Evolutionary conservation across 306 rosid genomes (phyloP), one percentile per base, ranked within the genome.

Genomic region (Boehmeria nivea): DNA sequence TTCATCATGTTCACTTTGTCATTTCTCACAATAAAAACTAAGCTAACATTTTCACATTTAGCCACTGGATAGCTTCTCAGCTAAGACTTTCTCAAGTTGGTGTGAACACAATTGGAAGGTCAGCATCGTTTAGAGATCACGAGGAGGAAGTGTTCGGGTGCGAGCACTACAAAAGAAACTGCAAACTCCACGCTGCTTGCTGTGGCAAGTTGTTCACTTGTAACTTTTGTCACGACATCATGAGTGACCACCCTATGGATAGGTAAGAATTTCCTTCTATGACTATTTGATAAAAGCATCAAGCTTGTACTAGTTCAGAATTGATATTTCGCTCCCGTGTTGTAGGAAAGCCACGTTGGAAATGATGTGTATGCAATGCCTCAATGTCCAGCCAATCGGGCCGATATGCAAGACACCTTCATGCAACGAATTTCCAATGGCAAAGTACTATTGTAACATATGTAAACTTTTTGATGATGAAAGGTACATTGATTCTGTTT

Each of bases 381-480:
- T 87, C 48, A 72, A 49, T 21, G 47, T 78, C 68, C 98, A 91
- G 61, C 70, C 95, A 33, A 74, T 84, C 53, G 95, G 96, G 65
- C 81, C 89, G 5, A 53, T 42, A 43, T 91, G 98, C 79, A 65
- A 43, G 36, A 80, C 87, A 3, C 89, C 94, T 76, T 78, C 89
- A 17, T 87, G 98, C 82, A 73, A 77, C 60, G 89, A 82, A 71
- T 67, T 84, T 54, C 48, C 76, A 17, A 84, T 84, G 98, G 96
- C 98, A 2, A 84, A 84, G 61, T 87, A 78, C 70, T 78, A 74
- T 51, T 91, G 98, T 73, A 80, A 54, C 47, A 78, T 79, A 21
- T 87, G 98, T 78, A 91, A 82, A 72, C 78, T 91, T 73, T 91
- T 91, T 69, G 98, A 91, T 27, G 94, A 87, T 67, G 95, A 84